These are phyloP conservation scores for Sclerospora graminicola DNA, from an alignment of 352 stramenopile genomes.

Conservation along the genomic window DNA sequence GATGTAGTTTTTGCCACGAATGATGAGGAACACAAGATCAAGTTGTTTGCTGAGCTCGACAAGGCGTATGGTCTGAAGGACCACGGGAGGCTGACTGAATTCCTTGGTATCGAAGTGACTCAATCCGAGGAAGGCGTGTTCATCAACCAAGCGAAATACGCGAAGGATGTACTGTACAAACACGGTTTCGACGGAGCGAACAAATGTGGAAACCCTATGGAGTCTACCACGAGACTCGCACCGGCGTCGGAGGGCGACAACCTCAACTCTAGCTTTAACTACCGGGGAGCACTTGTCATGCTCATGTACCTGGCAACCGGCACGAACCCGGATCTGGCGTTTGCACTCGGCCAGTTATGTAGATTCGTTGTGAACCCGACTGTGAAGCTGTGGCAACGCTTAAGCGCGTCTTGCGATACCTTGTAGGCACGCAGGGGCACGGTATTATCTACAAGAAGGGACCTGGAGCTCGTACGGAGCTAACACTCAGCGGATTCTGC, in stretches of 20 bases:
- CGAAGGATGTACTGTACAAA: slow-evolving; percentile 1
- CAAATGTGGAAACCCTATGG: slow-evolving; percentile 4
- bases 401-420: slow-evolving; percentile 1
- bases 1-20: slow-evolving; percentile 20
- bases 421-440: background rate
- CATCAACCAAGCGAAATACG: background rate
- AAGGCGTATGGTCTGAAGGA: slow-evolving; percentile 18
- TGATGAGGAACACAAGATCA: slow-evolving; percentile 5
- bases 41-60: slow-evolving; percentile 10
- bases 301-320: slow-evolving; percentile 23
- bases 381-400: background rate
- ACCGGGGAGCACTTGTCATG: slow-evolving; percentile 8
- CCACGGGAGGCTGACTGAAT: slow-evolving; percentile 9
- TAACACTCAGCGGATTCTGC: slow-evolving; percentile 3
- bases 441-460: background rate
- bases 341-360: slow-evolving; percentile 16
- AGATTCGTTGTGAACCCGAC: slow-evolving; percentile 9
- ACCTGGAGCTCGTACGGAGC: background rate
- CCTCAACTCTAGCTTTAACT: slow-evolving; percentile 1
- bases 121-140: background rate
- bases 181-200: slow-evolving; percentile 5
- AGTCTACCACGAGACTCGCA: slow-evolving; percentile 3
- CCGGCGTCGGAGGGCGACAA: background rate
- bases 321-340: slow-evolving; percentile 15
- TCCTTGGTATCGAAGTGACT: slow-evolving; percentile 8